A percentile compares a stretch with the other conserved stretches of the same genome.
phyloP scores from a whole-genome alignment of 73 alveolate species.

The Uronychia setigera region DNA sequence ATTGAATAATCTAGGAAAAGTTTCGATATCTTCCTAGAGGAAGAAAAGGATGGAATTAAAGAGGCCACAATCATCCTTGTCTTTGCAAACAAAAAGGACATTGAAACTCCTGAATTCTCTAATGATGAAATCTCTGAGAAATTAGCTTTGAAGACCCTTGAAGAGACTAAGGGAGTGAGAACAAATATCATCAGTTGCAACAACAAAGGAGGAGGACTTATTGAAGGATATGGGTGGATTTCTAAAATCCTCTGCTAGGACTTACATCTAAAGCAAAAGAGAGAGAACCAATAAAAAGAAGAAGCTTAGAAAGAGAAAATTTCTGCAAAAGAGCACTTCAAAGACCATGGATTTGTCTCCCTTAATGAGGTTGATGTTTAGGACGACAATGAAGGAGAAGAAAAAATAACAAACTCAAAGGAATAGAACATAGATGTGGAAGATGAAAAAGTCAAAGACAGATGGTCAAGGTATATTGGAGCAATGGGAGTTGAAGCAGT shows the following conservation, averaged over 20 bases:
- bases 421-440: conserved; percentile 66
- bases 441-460: conserved; percentile 87
- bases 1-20: background rate
- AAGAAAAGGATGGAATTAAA: background rate
- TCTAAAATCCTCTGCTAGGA: background rate
- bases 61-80: background rate
- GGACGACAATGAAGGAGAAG: background rate
- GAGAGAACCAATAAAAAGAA: too few relatives aligned
- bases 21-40: background rate
- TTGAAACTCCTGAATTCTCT: background rate
- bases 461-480: conserved; percentile 97
- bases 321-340: background rate
- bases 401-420: background rate
- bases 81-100: background rate
- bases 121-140: background rate
- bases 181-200: background rate
- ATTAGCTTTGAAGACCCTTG: background rate
- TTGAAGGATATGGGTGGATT: background rate
- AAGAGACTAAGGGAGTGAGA: background rate
- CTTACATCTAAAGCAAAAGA: background rate
- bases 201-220: background rate
- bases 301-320: too few relatives aligned
- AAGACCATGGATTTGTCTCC: background rate
- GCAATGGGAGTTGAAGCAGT: conserved; percentile 98
- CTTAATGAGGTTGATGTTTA: background rate